A percentile compares a stretch with the other conserved stretches of the same genome.
Conservation (phyloP, 139 green algal genomes). For the Tetraselmis chui region DNA sequence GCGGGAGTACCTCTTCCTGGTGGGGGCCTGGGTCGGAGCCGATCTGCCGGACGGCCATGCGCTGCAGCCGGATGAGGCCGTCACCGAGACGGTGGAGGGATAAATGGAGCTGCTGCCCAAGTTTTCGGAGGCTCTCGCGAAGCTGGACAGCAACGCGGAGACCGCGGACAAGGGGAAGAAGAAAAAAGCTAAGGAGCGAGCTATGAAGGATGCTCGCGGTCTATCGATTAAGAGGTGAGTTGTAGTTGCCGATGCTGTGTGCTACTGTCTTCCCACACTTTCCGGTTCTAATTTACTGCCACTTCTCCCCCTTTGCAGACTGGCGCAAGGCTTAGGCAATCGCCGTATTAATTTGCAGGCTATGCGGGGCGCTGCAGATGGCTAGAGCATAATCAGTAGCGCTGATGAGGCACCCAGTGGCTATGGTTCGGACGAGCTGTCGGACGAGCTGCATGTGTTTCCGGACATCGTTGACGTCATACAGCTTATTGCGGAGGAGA, state of each 20-base stretch:
- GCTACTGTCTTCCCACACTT: background rate
- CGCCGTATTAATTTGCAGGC: background rate
- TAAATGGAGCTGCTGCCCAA: background rate
- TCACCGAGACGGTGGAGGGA: background rate
- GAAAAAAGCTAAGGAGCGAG: background rate
- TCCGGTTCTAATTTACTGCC: background rate
- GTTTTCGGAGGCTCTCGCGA: background rate
- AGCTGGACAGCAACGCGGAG: background rate
- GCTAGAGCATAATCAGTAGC: background rate
- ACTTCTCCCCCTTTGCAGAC: background rate
- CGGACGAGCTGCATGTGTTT: background rate
- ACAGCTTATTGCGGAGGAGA: background rate
- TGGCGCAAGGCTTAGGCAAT: background rate
- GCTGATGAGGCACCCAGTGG: background rate
- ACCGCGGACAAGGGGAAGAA: background rate
- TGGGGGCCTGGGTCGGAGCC: background rate
- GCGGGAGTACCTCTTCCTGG: background rate
- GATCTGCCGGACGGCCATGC: background rate
- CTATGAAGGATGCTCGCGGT: background rate
- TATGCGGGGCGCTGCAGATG: background rate
- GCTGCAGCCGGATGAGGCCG: background rate
- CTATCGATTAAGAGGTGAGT: background rate
- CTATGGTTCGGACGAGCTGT: background rate
- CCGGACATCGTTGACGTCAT: background rate
- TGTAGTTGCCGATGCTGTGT: background rate